Conservation (phyloP, 441 rosid genomes). For the Pelargonium fulgidum region DNA sequence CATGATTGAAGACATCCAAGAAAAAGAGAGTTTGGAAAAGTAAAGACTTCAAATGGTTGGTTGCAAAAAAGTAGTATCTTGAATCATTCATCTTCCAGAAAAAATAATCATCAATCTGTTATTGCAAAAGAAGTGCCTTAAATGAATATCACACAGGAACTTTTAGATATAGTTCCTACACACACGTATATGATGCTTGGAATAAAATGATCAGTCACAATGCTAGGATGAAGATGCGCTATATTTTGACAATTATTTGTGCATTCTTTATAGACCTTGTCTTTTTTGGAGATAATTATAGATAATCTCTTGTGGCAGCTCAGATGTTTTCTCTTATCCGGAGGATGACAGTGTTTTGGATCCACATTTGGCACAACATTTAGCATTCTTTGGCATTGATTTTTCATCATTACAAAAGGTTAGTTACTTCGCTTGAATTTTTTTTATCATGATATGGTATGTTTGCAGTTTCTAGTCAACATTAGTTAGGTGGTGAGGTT, state of each 20-base stretch:
- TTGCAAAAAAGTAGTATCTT: no score
- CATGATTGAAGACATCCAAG: neutral
- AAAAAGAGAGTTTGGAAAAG: no score
- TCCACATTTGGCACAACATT: constrained; percentile 83
- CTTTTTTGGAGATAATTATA: constrained; percentile 33
- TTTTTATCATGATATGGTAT: constrained; percentile 12
- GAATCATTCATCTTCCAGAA: no score
- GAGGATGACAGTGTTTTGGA: constrained; percentile 89
- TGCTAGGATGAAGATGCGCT: neutral
- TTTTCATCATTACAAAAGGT: constrained; percentile 95
- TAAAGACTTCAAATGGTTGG: no score
- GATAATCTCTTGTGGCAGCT: constrained; percentile 62
- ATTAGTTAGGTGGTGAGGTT: neutral
- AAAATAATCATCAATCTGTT: neutral
- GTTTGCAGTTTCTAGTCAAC: constrained; percentile 1
- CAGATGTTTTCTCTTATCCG: constrained; percentile 95
- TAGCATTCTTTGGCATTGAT: constrained; percentile 93
- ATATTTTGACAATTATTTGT: neutral
- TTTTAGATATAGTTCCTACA: neutral
- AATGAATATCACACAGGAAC: neutral
- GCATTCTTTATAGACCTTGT: neutral
- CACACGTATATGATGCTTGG: neutral
- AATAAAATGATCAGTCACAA: neutral
- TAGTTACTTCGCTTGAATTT: constrained; percentile 18
- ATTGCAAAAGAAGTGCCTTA: neutral